Conservation (phyloP, 2,329 filamentous ascomycete species). For the Daldinia sp. region DNA sequence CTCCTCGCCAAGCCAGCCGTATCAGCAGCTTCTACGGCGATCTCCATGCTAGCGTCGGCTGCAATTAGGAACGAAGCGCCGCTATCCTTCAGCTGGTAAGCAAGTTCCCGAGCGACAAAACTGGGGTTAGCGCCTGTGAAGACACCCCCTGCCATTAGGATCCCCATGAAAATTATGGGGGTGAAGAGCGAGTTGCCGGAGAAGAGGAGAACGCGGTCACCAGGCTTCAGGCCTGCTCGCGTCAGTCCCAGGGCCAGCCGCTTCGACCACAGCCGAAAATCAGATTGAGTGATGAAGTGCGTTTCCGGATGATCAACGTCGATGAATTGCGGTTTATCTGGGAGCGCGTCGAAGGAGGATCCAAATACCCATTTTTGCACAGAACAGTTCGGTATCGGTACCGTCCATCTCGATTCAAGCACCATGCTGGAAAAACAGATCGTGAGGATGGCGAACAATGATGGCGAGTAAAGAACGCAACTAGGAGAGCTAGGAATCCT, state of each 20-base stretch:
- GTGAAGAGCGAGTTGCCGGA: slow-evolving; percentile 80
- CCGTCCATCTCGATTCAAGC: slow-evolving; percentile 61
- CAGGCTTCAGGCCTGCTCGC: slow-evolving; percentile 71
- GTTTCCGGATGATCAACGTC: slow-evolving; percentile 76
- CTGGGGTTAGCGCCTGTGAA: slow-evolving; percentile 82
- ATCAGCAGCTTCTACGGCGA: slow-evolving; percentile 74
- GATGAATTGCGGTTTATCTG: slow-evolving; percentile 64
- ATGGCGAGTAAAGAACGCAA: not conserved
- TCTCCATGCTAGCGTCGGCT: slow-evolving; percentile 69
- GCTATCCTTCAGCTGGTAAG: slow-evolving; percentile 79
- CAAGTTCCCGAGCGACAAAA: slow-evolving; percentile 77
- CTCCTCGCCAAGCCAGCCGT: slow-evolving; percentile 66
- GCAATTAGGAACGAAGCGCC: slow-evolving; percentile 75
- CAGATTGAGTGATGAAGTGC: slow-evolving; percentile 72
- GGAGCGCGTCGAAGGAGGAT: slow-evolving; percentile 58
- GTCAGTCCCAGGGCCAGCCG: slow-evolving; percentile 77
- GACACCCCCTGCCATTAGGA: slow-evolving; percentile 81
- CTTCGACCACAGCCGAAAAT: slow-evolving; percentile 78
- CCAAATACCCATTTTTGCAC: slow-evolving; percentile 69
- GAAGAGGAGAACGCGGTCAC: slow-evolving; percentile 80
- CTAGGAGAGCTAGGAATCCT: slow-evolving; percentile 1
- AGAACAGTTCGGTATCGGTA: slow-evolving; percentile 61
- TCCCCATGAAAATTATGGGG: slow-evolving; percentile 76
- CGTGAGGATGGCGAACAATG: not conserved
- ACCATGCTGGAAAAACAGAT: slow-evolving; percentile 55